These are phyloP conservation scores for Sclerotinia borealis DNA, from an alignment of 2,329 filamentous ascomycete genomes.

Conservation along the genomic window DNA sequence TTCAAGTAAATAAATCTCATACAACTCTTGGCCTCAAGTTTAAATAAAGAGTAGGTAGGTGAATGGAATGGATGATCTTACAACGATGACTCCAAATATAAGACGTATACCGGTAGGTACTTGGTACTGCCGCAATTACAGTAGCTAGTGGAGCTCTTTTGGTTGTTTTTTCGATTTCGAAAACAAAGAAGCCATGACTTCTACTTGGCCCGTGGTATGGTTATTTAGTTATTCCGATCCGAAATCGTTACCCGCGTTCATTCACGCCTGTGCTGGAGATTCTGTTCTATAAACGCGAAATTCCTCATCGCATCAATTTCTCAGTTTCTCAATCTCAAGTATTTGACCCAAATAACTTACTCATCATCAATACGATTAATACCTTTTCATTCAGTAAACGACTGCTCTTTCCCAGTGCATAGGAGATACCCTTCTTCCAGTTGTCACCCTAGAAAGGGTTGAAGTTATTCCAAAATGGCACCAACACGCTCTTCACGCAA, in stretches of 20 bases:
- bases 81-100: not conserved
- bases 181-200: not conserved
- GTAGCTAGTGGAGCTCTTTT: not conserved
- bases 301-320: constrained; percentile 4
- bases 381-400: not conserved
- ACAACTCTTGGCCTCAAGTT: not conserved
- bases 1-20: not conserved
- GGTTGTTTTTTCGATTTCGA: not conserved
- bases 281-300: constrained; percentile 10
- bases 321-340: constrained; percentile 10
- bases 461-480: constrained; percentile 42
- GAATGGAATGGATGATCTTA: no score
- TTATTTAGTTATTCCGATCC: constrained; percentile 6
- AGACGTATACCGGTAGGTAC: no score
- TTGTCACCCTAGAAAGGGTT: constrained; percentile 22
- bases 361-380: constrained; percentile 19
- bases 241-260: constrained; percentile 2
- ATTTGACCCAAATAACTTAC: not conserved
- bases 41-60: not conserved
- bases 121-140: no score
- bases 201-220: not conserved
- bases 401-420: constrained; percentile 11
- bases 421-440: constrained; percentile 15
- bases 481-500: constrained; percentile 46
- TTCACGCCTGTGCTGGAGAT: constrained; percentile 4